Base-by-base conservation (phyloP, 2,329 filamentous ascomycete genomes). In the Aureobasidium pullulans region DNA sequence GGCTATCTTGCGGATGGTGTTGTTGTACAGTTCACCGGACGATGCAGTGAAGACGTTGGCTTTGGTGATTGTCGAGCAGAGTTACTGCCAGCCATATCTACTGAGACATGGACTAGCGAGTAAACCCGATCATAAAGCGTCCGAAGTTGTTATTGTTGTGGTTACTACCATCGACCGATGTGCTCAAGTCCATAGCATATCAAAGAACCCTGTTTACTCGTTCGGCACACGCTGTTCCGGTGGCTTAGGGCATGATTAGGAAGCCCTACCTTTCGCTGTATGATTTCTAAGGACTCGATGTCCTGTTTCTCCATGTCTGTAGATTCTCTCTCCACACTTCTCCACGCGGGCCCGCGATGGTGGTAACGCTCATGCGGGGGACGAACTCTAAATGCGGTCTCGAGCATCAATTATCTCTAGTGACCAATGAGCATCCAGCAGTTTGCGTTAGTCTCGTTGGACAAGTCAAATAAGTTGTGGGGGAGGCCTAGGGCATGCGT, bases 1-100 rank as follows among this genome's bases (percentile, higher is more conserved):
- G 65, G 69, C 10, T 78, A 74, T 64, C 65, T 77, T 10, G 66
- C 72, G 32, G 75, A 78, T 64, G 75, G 74, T 1, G 75, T 77
- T 54, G 69, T 68, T 40, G 70, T 77, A 8, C 65, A 64, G 1
- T 67, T 75, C 16, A 69, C 69, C 9, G 75, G 70, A 3, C 68
- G 70, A 29, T 69, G 70, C 49, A 71, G 71, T 1, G 67, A 72
- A 15, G 69, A 67, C 6, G 67, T 77, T 4, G 74, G 74, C 0
- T 76, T 76, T 63, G 75, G 74, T 1, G 73, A 74, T 36, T 76
- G 72, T 60, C 61, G 70, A 36, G 74, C 72, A 19, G 66, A 67
- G 9, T 62, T 77, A 1, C 61, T 68, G 59, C 68, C 72, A 9
- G 69, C 68, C 7, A 62, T 48, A 2, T 36, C 56, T 32, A 39